These are phyloP conservation scores for Urochloa ruziziensis DNA, from an alignment of 176 grass and related monocot genomes.

Conservation along the genomic window DNA sequence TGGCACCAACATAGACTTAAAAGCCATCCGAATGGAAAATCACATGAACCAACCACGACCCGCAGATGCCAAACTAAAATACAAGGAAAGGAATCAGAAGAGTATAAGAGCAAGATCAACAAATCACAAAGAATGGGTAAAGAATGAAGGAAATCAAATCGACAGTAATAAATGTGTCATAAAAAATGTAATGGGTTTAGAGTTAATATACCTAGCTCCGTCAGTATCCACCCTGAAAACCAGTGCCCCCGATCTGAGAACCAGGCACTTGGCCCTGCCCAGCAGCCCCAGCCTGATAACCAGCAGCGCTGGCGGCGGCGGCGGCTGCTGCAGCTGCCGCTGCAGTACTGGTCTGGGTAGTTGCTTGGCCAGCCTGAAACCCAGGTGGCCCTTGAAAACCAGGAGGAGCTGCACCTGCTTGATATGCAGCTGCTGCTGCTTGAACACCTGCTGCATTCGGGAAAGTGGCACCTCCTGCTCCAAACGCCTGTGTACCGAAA, in stretches of 20 bases:
- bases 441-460: constrained; percentile 54
- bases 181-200: constrained; percentile 27
- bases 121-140: constrained; percentile 24
- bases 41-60: constrained; percentile 76
- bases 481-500: constrained; percentile 62
- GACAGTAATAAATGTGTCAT: constrained; percentile 16
- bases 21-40: constrained; percentile 87
- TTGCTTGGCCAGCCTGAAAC: constrained; percentile 76
- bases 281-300: constrained; percentile 67
- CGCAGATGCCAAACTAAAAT: constrained; percentile 72
- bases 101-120: constrained; percentile 37
- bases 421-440: constrained; percentile 51
- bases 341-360: constrained; percentile 45
- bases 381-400: constrained; percentile 92
- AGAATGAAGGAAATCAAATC: constrained; percentile 28
- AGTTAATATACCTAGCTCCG: constrained; percentile 65
- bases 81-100: constrained; percentile 58
- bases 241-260: constrained; percentile 45
- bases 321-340: background rate
- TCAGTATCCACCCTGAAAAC: constrained; percentile 75
- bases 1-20: constrained; percentile 77
- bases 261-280: constrained; percentile 62
- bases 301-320: constrained; percentile 33
- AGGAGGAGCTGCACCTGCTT: constrained; percentile 49
- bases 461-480: constrained; percentile 44